Conservation (phyloP, 257 asterid genomes). For the Paulownia fortunei region DNA sequence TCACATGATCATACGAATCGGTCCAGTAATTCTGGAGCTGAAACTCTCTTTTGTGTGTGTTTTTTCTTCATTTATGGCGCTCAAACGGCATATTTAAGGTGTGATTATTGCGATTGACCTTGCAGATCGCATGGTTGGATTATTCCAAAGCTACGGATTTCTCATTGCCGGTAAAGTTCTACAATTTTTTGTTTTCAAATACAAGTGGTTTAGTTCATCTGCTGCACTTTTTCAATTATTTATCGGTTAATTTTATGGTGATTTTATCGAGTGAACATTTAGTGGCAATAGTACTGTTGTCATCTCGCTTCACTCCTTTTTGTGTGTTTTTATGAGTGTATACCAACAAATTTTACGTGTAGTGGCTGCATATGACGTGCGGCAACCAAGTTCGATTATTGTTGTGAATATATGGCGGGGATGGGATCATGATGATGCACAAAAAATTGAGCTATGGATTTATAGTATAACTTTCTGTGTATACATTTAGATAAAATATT, state of each 20-base stretch:
- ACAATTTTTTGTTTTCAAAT: background rate
- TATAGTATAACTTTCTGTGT: too few relatives aligned
- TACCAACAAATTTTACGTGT: too few relatives aligned
- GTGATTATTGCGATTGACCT: background rate
- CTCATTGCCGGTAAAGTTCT: background rate
- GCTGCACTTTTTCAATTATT: background rate
- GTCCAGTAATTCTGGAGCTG: background rate
- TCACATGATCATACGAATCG: background rate
- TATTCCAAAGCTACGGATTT: background rate
- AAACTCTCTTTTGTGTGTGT: background rate
- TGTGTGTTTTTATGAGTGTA: background rate
- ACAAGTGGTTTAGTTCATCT: background rate
- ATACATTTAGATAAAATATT: too few relatives aligned
- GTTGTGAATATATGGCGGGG: background rate
- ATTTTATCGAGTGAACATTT: background rate
- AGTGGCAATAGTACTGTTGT: background rate
- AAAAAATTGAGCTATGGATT: too few relatives aligned
- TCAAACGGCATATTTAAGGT: constrained; percentile 5
- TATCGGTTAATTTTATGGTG: background rate
- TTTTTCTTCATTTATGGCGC: background rate
- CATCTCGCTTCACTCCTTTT: background rate
- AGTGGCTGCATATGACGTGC: too few relatives aligned
- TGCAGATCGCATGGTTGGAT: background rate
- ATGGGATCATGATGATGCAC: too few relatives aligned
- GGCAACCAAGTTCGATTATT: too few relatives aligned